phyloP scores from a whole-genome alignment of 2,329 filamentous ascomycete species.

The Lecanicillium sp. region DNA sequence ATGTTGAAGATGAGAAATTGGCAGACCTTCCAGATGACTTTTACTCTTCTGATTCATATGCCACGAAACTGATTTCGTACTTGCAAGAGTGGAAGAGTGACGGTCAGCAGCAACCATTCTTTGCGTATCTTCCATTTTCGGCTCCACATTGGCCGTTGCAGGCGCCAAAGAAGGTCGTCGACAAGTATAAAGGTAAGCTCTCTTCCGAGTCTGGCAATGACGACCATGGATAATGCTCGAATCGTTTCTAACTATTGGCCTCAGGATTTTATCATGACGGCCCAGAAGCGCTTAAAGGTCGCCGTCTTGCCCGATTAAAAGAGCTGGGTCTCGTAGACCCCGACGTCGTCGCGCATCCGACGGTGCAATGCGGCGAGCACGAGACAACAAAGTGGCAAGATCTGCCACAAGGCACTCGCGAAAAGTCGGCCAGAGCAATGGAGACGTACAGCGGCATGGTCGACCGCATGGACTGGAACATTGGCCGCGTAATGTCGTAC shows the following conservation, averaged over 20 bases:
- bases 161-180: conserved; percentile 44
- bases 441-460: conserved; percentile 59
- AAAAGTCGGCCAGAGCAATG: conserved; percentile 46
- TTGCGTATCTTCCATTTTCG: conserved; percentile 53
- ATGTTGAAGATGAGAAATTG: conserved; percentile 19
- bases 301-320: conserved; percentile 46
- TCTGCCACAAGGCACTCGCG: conserved; percentile 35
- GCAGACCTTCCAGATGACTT: conserved; percentile 38
- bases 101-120: conserved; percentile 39
- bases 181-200: conserved; percentile 46
- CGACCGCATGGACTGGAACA: conserved; percentile 51
- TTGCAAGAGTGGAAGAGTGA: conserved; percentile 39
- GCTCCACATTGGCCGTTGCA: conserved; percentile 59
- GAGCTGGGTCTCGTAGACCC: conserved; percentile 46
- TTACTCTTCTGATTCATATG: conserved; percentile 48
- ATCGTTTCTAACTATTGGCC: neutral
- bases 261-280: conserved; percentile 47
- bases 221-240: neutral
- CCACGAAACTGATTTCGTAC: conserved; percentile 43
- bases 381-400: conserved; percentile 40
- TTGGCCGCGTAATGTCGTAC: conserved; percentile 51
- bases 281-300: conserved; percentile 45
- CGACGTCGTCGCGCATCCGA: conserved; percentile 42
- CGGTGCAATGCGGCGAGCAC: conserved; percentile 31
- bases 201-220: too few species aligned